Evolutionary conservation across 805 yeast genomes (phyloP).

Genomic region (Saturnispora galanensis): DNA sequence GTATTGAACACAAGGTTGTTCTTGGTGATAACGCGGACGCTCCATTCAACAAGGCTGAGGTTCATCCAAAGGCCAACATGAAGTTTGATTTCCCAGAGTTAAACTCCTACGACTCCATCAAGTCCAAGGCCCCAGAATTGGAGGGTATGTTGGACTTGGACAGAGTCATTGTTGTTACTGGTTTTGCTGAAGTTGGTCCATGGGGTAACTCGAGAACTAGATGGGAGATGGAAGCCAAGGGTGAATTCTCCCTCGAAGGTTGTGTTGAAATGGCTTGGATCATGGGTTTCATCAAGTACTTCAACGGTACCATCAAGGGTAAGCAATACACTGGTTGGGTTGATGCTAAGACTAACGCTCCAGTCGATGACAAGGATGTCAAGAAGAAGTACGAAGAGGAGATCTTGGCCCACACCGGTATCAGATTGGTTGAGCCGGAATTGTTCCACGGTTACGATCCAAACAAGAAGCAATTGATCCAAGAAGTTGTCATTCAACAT

Average conservation of each 20-base stretch:
- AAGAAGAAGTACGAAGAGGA: conserved; percentile 84
- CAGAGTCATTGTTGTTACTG: conserved; percentile 88
- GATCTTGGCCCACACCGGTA: conserved; percentile 90
- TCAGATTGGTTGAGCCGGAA: conserved; percentile 93
- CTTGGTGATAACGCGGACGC: conserved; percentile 84
- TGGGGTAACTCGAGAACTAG: conserved; percentile 99
- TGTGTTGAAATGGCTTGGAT: conserved; percentile 99
- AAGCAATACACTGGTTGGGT: conserved; percentile 96
- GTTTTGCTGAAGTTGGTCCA: conserved; percentile 98
- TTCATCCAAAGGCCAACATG: conserved; percentile 93
- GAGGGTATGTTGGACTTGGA: conserved; percentile 91
- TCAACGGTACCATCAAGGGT: conserved; percentile 82
- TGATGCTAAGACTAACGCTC: conserved; percentile 84
- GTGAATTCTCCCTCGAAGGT: conserved; percentile 94
- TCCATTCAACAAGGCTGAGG: conserved; percentile 64
- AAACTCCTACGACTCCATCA: conserved; percentile 67
- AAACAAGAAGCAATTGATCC: conserved; percentile 81
- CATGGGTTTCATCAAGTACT: conserved; percentile 95
- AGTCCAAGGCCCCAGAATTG: conserved; percentile 58
- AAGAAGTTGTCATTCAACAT: conserved; percentile 93
- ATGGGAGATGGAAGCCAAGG: conserved; percentile 98
- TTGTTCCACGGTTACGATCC: conserved; percentile 92
- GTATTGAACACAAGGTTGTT: conserved; percentile 77
- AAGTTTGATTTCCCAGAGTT: conserved; percentile 87
- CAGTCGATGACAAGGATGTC: conserved; percentile 91